phyloP scores from a whole-genome alignment of 2,329 filamentous ascomycete genomes.

The Epichloe bromicola region DNA sequence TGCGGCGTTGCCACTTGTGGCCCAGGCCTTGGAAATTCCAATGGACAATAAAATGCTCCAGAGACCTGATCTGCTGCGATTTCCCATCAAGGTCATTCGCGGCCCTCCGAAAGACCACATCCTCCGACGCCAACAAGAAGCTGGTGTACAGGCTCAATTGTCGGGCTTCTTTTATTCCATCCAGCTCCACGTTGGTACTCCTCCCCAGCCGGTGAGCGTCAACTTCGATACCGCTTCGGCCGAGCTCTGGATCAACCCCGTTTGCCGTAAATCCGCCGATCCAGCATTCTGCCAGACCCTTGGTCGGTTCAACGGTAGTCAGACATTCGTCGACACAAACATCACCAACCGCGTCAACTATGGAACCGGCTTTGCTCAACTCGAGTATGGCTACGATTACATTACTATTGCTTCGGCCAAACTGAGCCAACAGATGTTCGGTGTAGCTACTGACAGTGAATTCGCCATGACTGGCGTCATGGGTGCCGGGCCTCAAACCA shows the following conservation, averaged over 20 bases:
- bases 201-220: constrained; percentile 24
- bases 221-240: constrained; percentile 29
- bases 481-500: constrained; percentile 20
- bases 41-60: constrained; percentile 13
- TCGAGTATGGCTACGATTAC: constrained; percentile 22
- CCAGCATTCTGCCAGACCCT: constrained; percentile 15
- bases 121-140: constrained; percentile 17
- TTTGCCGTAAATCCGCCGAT: constrained; percentile 20
- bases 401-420: constrained; percentile 19
- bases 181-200: constrained; percentile 24
- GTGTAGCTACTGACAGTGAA: constrained; percentile 21
- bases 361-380: constrained; percentile 19
- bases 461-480: constrained; percentile 20
- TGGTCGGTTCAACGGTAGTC: constrained; percentile 18
- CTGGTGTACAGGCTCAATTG: constrained; percentile 13
- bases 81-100: constrained; percentile 15
- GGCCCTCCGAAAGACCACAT: constrained; percentile 16
- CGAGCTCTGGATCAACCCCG: constrained; percentile 30
- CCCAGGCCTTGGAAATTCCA: constrained; percentile 10
- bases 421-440: constrained; percentile 23
- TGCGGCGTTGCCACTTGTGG: constrained; percentile 16
- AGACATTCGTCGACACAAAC: constrained; percentile 16
- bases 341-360: constrained; percentile 16
- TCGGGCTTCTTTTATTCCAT: constrained; percentile 26
- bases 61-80: constrained; percentile 16